These are phyloP conservation scores for Aquilaria yunnanensis DNA, from an alignment of 345 rosid genomes.

Conservation along the genomic window DNA sequence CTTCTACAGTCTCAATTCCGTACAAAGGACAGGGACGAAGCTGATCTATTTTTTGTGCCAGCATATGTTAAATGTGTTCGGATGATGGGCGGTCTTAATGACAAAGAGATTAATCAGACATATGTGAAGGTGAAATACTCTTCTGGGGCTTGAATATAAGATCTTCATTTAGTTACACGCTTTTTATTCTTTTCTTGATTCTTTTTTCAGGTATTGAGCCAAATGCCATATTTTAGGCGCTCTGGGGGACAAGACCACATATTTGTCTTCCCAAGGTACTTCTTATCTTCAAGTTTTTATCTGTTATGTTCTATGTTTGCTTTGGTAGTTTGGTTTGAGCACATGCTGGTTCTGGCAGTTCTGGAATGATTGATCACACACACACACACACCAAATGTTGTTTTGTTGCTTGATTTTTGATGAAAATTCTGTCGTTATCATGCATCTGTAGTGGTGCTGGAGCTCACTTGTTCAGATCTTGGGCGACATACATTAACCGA, in stretches of 20 bases:
- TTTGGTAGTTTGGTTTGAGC: too few relatives aligned
- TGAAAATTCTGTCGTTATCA: conserved; percentile 6
- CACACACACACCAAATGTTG: too few relatives aligned
- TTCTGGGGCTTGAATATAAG: neutral
- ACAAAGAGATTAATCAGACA: conserved; percentile 80
- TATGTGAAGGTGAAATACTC: conserved; percentile 59
- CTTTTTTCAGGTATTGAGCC: conserved; percentile 61
- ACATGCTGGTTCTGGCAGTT: too few relatives aligned
- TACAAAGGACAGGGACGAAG: conserved; percentile 72
- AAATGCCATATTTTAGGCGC: conserved; percentile 86
- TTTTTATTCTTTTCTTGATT: neutral
- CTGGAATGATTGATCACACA: too few relatives aligned
- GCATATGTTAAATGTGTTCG: conserved; percentile 85
- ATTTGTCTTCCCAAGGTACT: conserved; percentile 90
- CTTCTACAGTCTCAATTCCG: conserved; percentile 58
- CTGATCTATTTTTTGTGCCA: conserved; percentile 94
- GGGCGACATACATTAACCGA: conserved; percentile 67
- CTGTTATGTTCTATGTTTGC: too few relatives aligned
- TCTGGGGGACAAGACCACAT: conserved; percentile 97
- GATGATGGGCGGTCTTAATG: conserved; percentile 90
- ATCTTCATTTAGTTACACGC: too few relatives aligned
- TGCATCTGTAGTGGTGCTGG: conserved; percentile 46
- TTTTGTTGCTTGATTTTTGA: conserved; percentile 9
- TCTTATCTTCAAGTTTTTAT: neutral
- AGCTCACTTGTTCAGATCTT: conserved; percentile 80